Evolutionary conservation across 345 rosid species (phyloP), one percentile per base, ranked within the genome.

Genomic region (Hypericum androsaemum): DNA sequence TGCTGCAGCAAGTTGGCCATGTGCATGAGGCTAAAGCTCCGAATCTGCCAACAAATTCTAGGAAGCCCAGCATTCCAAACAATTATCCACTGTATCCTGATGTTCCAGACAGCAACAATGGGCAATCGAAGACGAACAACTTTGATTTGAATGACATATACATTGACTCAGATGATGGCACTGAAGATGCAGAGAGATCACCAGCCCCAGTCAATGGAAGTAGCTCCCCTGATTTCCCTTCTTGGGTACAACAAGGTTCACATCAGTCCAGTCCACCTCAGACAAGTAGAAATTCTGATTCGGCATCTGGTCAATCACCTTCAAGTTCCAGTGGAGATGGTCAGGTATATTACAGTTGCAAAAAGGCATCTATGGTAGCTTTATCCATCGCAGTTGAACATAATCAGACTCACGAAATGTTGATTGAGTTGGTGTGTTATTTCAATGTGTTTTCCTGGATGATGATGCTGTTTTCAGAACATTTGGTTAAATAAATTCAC

Each of bases 181-280:
- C 75, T 51, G 95, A 80, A 56, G 84, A 88, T 58, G 17, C 69
- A 35, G 98, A 85, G 60, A 82, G 90, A 68, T 88, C 82, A 7
- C 80, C 88, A 15, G 70, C 68, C 61, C 79, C 77, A 54, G 64
- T 64, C 50, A 94, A 78, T 70, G 67, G 63, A 37, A 71, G 78
- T 48, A 73, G 82, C 63, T 80, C 97, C 42, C 74, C 75, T 63
- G 96, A 81, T 71, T 84, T 76, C 65, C 89, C 94, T 63, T 76
- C 89, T 12, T 94, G 95, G 95, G 62, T 77, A 55, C 89, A 66
- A 60, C 88, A 73, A 47, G 83, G 77, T 54, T 85, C 86, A 43
- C 95, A 78, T 62, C 98, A 83, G 76, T 81, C 95, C 47, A 94
- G 97, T 67, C 98, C 98, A 53, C 98, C 94, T 38, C 98, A 80